These are phyloP conservation scores for Neurospora crassa DNA, from an alignment of 2,329 filamentous ascomycete genomes.

Conservation along the genomic window DNA sequence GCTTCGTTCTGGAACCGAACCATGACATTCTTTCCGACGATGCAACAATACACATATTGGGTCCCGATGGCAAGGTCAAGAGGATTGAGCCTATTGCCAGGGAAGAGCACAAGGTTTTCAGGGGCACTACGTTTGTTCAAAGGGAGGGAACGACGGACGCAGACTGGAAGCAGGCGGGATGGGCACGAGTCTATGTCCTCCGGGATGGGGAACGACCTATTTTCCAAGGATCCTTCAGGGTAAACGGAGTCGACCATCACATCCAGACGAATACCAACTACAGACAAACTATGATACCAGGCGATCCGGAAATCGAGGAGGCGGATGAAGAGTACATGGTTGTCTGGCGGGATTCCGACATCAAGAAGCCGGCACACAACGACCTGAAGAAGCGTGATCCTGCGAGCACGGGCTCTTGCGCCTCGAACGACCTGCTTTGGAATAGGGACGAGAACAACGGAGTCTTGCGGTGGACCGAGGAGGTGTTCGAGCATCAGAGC, in stretches of 20 bases:
- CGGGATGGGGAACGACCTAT: slow-evolving; percentile 68
- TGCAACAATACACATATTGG: slow-evolving; percentile 64
- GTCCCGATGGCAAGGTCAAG: slow-evolving; percentile 58
- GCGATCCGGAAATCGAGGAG: slow-evolving; percentile 58
- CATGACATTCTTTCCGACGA: slow-evolving; percentile 76
- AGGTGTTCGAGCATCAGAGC: slow-evolving; percentile 27
- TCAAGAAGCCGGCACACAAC: slow-evolving; percentile 39
- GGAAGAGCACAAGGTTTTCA: slow-evolving; percentile 71
- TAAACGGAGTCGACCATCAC: slow-evolving; percentile 78
- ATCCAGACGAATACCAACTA: slow-evolving; percentile 71
- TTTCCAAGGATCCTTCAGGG: slow-evolving; percentile 82
- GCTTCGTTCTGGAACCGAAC: slow-evolving; percentile 78
- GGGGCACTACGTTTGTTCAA: slow-evolving; percentile 65
- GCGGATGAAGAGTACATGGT: slow-evolving; percentile 69
- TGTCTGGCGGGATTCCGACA: slow-evolving; percentile 85
- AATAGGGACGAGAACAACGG: slow-evolving; percentile 67
- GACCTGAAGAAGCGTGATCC: slow-evolving; percentile 59
- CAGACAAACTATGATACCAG: slow-evolving; percentile 55
- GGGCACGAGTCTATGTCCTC: slow-evolving; percentile 72
- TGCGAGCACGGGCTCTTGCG: slow-evolving; percentile 36
- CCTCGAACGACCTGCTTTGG: slow-evolving; percentile 67
- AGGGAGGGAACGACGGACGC: slow-evolving; percentile 36
- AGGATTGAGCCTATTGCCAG: slow-evolving; percentile 62
- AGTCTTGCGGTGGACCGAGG: slow-evolving; percentile 44
- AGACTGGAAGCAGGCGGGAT: slow-evolving; percentile 74